Percentiles rank a stretch among this genome's conserved stretches.
Conservation (phyloP, 768 basidiomycete genomes). For the Auriculariales sp. region DNA sequence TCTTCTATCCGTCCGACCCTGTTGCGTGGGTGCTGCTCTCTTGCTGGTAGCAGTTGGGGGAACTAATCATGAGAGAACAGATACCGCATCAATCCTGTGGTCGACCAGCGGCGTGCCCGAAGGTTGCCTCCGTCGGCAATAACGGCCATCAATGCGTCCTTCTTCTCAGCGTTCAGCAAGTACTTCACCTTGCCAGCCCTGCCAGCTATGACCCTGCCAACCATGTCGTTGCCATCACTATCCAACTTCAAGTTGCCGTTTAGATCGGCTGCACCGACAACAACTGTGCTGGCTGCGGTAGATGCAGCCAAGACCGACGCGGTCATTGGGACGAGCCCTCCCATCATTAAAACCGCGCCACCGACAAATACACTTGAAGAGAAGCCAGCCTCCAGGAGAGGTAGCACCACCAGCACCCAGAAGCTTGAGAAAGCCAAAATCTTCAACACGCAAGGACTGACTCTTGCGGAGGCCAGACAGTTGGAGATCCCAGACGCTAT, state of each 20-base stretch:
- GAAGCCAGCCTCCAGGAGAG: constrained; percentile 2
- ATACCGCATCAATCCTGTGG: constrained; percentile 27
- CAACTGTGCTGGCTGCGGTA: no score
- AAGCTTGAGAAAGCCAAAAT: constrained; percentile 11
- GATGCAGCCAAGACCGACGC: no score
- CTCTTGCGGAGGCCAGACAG: background rate
- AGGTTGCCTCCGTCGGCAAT: constrained; percentile 12
- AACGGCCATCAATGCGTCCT: constrained; percentile 18
- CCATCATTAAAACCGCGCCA: background rate
- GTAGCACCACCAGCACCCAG: constrained; percentile 7
- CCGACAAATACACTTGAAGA: background rate
- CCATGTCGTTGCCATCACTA: constrained; percentile 2
- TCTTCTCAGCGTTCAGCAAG: constrained; percentile 15
- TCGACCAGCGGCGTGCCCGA: constrained; percentile 17
- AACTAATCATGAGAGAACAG: constrained; percentile 7
- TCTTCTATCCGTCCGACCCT: constrained; percentile 27
- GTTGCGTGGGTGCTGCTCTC: constrained; percentile 17
- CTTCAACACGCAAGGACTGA: constrained; percentile 10
- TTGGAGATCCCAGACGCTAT: background rate
- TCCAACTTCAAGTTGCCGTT: background rate
- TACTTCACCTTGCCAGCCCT: constrained; percentile 12
- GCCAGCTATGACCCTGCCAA: constrained; percentile 12
- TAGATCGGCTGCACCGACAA: background rate
- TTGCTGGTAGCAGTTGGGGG: background rate
- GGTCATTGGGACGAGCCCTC: no score